Conservation (phyloP, 2,329 filamentous ascomycete genomes). For the Arthrinium phaeospermum region DNA sequence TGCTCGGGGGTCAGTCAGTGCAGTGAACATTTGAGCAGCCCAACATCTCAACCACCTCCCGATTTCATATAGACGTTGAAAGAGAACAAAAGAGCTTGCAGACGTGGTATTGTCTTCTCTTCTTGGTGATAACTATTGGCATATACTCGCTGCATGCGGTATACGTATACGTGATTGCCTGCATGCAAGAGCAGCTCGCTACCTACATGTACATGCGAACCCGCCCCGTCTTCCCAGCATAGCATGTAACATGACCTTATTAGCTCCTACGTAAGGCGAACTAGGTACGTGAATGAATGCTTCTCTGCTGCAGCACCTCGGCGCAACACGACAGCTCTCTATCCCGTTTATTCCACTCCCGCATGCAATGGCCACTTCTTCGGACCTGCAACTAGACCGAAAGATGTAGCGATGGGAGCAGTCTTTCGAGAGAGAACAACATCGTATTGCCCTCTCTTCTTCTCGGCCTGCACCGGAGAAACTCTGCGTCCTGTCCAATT, state of each 20-base stretch:
- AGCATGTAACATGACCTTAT: conserved; percentile 15
- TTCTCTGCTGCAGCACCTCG: background rate
- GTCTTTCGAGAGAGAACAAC: background rate
- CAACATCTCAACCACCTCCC: background rate
- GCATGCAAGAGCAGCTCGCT: background rate
- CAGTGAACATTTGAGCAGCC: background rate
- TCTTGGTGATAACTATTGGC: background rate
- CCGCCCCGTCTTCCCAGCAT: background rate
- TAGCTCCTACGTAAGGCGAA: conserved; percentile 7
- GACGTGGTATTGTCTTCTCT: background rate
- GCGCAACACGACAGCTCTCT: background rate
- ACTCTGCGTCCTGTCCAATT: background rate
- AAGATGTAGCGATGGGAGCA: background rate
- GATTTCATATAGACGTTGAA: background rate
- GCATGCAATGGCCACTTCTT: background rate
- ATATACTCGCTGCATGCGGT: background rate
- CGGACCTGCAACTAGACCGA: background rate
- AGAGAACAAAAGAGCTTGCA: background rate
- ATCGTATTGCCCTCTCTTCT: background rate
- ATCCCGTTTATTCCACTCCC: background rate
- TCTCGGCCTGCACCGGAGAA: background rate
- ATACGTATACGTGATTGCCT: background rate
- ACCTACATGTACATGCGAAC: background rate
- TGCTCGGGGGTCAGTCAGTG: background rate
- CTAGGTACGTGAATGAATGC: conserved; percentile 8